Evolutionary conservation across 2,329 filamentous ascomycete genomes (phyloP), one percentile per base, ranked within the genome.

Genomic region (Microcera coccophila): DNA sequence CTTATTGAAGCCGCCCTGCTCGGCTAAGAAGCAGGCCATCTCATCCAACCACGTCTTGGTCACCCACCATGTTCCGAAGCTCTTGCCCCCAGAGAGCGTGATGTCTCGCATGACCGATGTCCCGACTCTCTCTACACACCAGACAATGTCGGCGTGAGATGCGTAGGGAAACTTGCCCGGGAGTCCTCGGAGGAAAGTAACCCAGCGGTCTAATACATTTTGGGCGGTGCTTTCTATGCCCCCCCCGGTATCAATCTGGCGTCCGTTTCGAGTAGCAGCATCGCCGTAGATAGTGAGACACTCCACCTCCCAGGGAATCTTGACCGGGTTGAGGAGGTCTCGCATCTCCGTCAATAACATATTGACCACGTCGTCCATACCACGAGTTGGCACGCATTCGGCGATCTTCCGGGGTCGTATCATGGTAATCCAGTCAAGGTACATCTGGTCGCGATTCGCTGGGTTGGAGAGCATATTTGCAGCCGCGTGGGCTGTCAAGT

Each of bases 21-120:
- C 89, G 1, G 88, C 89, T 53, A 95, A 74, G 76, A 94, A 96
- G 44, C 85, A 77, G 38, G 90, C 81, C 87, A 95, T 94, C 68
- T 97, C 91, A 59, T 96, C 90, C 39, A 96, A 79, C 75, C 91
- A 97, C 44, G 91, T 90, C 63, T 96, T 95, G 3, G 90, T 90
- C 44, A 96, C 87, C 87, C 87, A 93, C 89, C 89, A 94, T 5
- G 86, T 84, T n/a, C 87, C 85, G 59, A 91, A 94, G 59, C 85
- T 90, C 60, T 84, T 81, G 15, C 85, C 86, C 51, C 86, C 83
- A 31, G 81, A 76, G 38, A 93, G 82, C 1, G 87, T 93, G 44
- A 94, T 78, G 56, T 94, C 89, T 41, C 88, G 78, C 71, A 93
- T 81, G 15, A 87, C 84, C 16, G 85, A 82, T 7, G 85, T 88